Percentiles rank a stretch among this genome's conserved stretches.
These are phyloP conservation scores for Furcasterigmium sp. DNA, from an alignment of 2,329 filamentous ascomycete species.

Conservation along the genomic window DNA sequence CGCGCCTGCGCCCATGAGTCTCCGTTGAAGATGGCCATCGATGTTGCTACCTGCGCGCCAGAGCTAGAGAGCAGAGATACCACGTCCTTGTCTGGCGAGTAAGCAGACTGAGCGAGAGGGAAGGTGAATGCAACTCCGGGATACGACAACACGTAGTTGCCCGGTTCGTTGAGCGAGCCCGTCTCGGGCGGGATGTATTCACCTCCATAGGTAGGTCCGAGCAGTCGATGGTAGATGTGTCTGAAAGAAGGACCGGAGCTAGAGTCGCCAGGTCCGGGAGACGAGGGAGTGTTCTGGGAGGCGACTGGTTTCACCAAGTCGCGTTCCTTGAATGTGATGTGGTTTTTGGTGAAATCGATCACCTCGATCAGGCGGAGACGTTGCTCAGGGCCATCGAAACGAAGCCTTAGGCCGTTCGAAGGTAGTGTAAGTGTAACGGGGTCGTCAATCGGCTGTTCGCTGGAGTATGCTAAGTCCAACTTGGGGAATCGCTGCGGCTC, in stretches of 20 bases:
- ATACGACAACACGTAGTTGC: constrained; percentile 88
- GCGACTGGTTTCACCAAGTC: constrained; percentile 66
- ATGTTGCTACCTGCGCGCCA: constrained; percentile 68
- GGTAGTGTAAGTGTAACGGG: constrained; percentile 74
- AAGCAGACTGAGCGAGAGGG: constrained; percentile 66
- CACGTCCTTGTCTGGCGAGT: constrained; percentile 73
- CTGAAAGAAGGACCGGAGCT: constrained; percentile 69
- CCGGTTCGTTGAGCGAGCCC: constrained; percentile 47
- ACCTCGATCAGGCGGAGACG: constrained; percentile 87
- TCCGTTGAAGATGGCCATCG: constrained; percentile 88
- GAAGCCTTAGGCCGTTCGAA: constrained; percentile 80
- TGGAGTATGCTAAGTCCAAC: constrained; percentile 77
- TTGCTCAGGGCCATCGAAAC: constrained; percentile 92
- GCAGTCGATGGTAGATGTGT: constrained; percentile 87
- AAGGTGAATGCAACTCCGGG: constrained; percentile 94
- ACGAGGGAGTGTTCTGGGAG: constrained; percentile 21
- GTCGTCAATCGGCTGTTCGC: constrained; percentile 65
- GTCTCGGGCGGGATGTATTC: constrained; percentile 72
- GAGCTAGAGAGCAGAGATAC: constrained; percentile 72
- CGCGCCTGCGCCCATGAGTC: constrained; percentile 86
- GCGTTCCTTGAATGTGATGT: constrained; percentile 73
- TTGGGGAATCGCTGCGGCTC: constrained; percentile 78
- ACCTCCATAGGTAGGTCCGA: constrained; percentile 89
- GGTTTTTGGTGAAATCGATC: constrained; percentile 79
- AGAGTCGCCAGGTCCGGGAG: constrained; percentile 20